Base-by-base conservation (phyloP, 169 alveolate genomes). In the Eimeria brunetti region DNA sequence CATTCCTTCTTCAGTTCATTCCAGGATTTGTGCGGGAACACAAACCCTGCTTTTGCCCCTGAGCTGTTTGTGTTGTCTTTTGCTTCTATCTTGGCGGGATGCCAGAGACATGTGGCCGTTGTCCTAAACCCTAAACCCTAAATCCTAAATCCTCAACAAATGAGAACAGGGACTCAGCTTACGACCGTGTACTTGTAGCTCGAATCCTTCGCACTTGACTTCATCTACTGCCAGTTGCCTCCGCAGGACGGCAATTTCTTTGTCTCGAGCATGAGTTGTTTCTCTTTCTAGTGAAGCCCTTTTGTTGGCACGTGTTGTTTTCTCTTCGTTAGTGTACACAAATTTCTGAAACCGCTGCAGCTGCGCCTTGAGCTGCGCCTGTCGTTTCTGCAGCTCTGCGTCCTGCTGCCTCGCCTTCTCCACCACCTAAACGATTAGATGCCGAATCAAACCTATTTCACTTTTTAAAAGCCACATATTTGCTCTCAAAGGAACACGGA, bases 301-400 rank as follows among this genome's bases (percentile, higher is more conserved):
- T 36, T 49, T 46, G 73, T 81, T 81, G 7, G 89, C 89, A 5
- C 71, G 89, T 51, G 69, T 24, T 12, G 89, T 81, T 33, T 81
- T 81, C 46, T 81, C 89, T 16, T 81, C 89, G 73, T 81, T 81
- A 53, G 89, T 81, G 49, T 81, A 81, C 62, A 81, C 71, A 51
- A 81, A 81, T n/a, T 81, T 81, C 41, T 81, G 89, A 53, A 81
- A 81, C 56, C 89, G 33, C 51, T 81, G 89, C 38, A 81, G 89
- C 89, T 81, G 89, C 49, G 89, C 22, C 64, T 51, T 44, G 53
- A 81, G 89, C 89, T 81, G 89, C 16, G 73, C 89, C 73, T 81
- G 89, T 51, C 89, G 64, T 33, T 81, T 81, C n/a, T 81, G 89
- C 53, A 81, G 89, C 30, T 81, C 89, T n/a, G 89, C 89, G 12